Conservation (phyloP, 192 early-diverging fungal genomes). For the Coemansia sp. region DNA sequence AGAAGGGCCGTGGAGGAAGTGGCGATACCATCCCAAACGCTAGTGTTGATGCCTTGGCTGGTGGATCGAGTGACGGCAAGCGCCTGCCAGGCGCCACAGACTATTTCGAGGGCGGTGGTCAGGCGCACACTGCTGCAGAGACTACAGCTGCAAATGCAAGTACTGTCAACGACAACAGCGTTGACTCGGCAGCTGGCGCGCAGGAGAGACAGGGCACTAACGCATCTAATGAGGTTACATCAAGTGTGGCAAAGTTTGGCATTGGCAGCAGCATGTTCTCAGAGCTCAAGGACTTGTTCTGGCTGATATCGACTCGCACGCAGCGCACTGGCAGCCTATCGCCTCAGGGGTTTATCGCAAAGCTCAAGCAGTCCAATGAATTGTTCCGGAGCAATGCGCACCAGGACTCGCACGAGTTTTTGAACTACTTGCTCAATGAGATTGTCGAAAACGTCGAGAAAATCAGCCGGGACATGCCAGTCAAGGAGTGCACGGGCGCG, state of each 20-base stretch:
- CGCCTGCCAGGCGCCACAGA: conserved; percentile 2
- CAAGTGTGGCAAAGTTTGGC: conserved; percentile 50
- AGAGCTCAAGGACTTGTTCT: conserved; percentile 83
- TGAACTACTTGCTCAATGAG: conserved; percentile 91
- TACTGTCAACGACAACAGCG: neutral
- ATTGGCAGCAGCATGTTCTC: conserved; percentile 84
- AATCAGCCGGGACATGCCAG: conserved; percentile 58
- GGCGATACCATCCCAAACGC: conserved; percentile 5
- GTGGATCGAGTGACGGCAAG: conserved; percentile 26
- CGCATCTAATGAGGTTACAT: conserved; percentile 15
- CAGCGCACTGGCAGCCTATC: conserved; percentile 82
- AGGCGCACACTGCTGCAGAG: neutral
- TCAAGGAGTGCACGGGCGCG: conserved; percentile 18
- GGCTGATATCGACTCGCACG: conserved; percentile 75
- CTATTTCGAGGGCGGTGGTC: neutral
- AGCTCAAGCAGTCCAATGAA: conserved; percentile 93
- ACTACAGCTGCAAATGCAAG: conserved; percentile 6
- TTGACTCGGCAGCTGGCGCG: neutral
- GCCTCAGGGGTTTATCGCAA: conserved; percentile 81
- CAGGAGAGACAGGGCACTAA: conserved; percentile 22
- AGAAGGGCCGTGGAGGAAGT: conserved; percentile 29
- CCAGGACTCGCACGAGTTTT: conserved; percentile 98
- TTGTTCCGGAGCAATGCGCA: conserved; percentile 91
- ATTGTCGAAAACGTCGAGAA: conserved; percentile 83
- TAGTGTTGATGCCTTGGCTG: neutral